phyloP scores from a whole-genome alignment of 805 yeast genomes.

The Yarrowia hollandica region DNA sequence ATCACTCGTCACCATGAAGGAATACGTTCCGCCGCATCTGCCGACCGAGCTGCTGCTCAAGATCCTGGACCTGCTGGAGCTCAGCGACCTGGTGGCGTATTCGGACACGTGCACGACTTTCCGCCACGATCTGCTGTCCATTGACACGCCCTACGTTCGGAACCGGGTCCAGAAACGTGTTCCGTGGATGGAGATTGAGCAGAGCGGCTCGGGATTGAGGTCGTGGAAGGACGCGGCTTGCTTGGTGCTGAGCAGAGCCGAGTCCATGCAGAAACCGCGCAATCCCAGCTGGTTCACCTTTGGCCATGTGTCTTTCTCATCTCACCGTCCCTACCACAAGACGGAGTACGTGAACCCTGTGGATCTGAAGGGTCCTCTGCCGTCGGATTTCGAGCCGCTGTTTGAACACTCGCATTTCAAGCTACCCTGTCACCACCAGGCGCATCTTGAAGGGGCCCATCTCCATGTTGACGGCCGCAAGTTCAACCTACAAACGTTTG shows the following conservation, averaged over 20 bases:
- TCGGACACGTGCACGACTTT: neutral
- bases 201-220: neutral
- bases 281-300: neutral
- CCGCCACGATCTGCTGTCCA: neutral
- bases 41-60: constrained; percentile 7
- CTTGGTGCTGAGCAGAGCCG: neutral
- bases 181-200: neutral
- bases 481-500: constrained; percentile 3
- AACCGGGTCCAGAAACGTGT: constrained; percentile 1
- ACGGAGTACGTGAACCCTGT: neutral
- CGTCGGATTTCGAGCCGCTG: neutral
- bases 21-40: neutral
- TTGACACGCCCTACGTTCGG: constrained; percentile 3
- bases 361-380: constrained; percentile 3
- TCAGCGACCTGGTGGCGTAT: constrained; percentile 3
- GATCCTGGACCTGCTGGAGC: neutral
- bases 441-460: neutral
- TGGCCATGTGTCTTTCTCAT: neutral
- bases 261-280: neutral
- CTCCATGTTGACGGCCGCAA: neutral
- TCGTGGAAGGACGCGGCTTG: neutral
- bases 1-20: neutral
- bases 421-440: neutral
- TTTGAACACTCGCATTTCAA: neutral
- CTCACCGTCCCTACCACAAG: neutral